These are phyloP conservation scores for Strobilomyces confusus DNA, from an alignment of 768 basidiomycete genomes.

Conservation along the genomic window DNA sequence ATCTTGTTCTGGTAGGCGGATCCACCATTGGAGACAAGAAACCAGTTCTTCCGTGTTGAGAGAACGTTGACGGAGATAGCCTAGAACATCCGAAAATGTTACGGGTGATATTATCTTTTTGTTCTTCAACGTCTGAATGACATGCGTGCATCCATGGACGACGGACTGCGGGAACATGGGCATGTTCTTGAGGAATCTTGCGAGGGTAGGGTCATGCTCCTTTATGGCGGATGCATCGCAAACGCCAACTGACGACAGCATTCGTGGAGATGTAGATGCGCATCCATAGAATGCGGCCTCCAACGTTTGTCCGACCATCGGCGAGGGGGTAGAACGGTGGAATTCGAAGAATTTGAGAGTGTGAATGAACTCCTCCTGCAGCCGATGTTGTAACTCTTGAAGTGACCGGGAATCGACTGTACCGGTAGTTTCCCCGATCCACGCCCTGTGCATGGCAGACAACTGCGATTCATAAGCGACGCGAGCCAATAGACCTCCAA, in stretches of 20 bases:
- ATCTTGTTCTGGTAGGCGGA: constrained; percentile 33
- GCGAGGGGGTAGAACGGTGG: not conserved
- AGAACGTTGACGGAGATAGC: constrained; percentile 68
- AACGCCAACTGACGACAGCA: not conserved
- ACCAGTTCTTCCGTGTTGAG: constrained; percentile 69
- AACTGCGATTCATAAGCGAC: constrained; percentile 83
- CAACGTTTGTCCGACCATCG: not conserved
- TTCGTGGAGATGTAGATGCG: not conserved
- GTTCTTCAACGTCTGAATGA: constrained; percentile 51
- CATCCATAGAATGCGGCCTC: not conserved
- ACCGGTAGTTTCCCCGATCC: not conserved
- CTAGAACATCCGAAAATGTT: constrained; percentile 57
- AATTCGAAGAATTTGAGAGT: not conserved
- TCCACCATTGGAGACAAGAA: constrained; percentile 90
- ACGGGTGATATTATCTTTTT: constrained; percentile 56
- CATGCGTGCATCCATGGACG: not conserved
- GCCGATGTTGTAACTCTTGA: not conserved
- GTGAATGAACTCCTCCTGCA: not conserved
- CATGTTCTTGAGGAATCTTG: not conserved
- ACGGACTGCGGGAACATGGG: not conserved
- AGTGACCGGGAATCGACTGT: not conserved
- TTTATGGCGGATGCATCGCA: not conserved
- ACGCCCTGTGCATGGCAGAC: constrained; percentile 34
- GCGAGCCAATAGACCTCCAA: constrained; percentile 81
- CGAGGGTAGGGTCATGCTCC: not conserved